Percentiles rank a stretch among this genome's conserved stretches.
These are phyloP conservation scores for Penicillium glabrum DNA, from an alignment of 2,329 filamentous ascomycete species.

Conservation along the genomic window DNA sequence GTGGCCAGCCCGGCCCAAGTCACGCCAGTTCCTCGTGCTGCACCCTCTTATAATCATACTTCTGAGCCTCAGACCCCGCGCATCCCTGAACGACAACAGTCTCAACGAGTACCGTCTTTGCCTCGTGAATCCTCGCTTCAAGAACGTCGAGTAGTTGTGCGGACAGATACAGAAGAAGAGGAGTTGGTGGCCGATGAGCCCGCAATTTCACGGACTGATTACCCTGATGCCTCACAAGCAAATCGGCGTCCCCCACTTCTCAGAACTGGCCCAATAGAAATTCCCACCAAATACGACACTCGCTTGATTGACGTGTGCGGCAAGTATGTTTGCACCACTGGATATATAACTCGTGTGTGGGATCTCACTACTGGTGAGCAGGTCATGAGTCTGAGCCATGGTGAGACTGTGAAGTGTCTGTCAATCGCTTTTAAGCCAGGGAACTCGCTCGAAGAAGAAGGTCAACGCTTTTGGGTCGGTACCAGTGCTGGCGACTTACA, in stretches of 20 bases:
- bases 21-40: constrained; percentile 14
- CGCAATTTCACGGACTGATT: constrained; percentile 60
- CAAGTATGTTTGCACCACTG: constrained; percentile 81
- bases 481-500: constrained; percentile 84
- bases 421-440: constrained; percentile 85
- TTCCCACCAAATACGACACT: constrained; percentile 82
- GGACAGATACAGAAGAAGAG: constrained; percentile 52
- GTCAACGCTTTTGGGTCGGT: constrained; percentile 81
- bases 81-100: constrained; percentile 25
- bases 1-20: constrained; percentile 12
- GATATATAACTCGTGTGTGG: constrained; percentile 86
- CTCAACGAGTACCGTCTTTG: constrained; percentile 14
- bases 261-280: constrained; percentile 70
- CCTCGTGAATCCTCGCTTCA: constrained; percentile 28
- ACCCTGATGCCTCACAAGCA: constrained; percentile 78
- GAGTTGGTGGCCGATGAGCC: constrained; percentile 50
- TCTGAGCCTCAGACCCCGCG: constrained; percentile 17
- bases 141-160: constrained; percentile 22
- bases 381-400: constrained; percentile 76
- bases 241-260: constrained; percentile 81
- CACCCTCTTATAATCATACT: constrained; percentile 10
- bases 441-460: constrained; percentile 74
- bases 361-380: constrained; percentile 78
- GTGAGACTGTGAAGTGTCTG: constrained; percentile 79
- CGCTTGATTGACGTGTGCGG: constrained; percentile 86